Conservation (phyloP, 2,329 filamentous ascomycete species). For the Colletotrichum scovillei region DNA sequence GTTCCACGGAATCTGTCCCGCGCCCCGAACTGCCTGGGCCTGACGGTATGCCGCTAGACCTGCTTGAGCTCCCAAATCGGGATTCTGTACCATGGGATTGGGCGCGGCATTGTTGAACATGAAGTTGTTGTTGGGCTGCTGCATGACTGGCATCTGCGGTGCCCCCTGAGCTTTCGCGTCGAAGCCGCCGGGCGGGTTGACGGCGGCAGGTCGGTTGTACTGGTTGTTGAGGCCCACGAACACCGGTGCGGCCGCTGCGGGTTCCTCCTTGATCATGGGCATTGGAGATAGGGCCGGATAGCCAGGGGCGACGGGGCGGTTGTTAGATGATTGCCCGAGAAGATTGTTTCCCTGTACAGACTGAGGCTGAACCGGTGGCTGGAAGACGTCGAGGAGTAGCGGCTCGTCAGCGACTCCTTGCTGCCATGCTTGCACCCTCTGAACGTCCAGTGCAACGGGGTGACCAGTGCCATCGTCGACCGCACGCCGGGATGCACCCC, state of each 20-base stretch:
- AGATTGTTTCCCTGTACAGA: not conserved
- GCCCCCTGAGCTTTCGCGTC: not conserved
- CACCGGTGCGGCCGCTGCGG: too few species aligned
- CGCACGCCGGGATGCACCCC: not conserved
- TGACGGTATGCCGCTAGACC: too few species aligned
- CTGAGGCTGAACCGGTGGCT: not conserved
- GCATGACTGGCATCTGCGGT: not conserved
- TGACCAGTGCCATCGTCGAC: not conserved
- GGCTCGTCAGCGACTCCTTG: not conserved
- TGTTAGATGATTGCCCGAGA: not conserved
- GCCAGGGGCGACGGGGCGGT: too few species aligned
- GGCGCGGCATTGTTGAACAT: not conserved
- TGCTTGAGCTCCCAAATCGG: too few species aligned
- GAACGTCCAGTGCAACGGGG: not conserved
- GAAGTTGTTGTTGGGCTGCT: not conserved
- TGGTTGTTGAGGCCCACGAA: too few species aligned
- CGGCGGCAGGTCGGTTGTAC: not conserved
- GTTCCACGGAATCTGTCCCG: not conserved
- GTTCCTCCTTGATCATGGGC: not conserved
- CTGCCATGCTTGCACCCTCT: not conserved
- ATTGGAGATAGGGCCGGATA: not conserved
- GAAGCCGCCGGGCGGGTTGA: not conserved
- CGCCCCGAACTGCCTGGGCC: too few species aligned
- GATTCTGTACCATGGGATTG: not conserved
- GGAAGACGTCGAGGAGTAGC: not conserved